Base-by-base conservation (phyloP, 2,329 filamentous ascomycete genomes). In the Fusarium tjaetaba region DNA sequence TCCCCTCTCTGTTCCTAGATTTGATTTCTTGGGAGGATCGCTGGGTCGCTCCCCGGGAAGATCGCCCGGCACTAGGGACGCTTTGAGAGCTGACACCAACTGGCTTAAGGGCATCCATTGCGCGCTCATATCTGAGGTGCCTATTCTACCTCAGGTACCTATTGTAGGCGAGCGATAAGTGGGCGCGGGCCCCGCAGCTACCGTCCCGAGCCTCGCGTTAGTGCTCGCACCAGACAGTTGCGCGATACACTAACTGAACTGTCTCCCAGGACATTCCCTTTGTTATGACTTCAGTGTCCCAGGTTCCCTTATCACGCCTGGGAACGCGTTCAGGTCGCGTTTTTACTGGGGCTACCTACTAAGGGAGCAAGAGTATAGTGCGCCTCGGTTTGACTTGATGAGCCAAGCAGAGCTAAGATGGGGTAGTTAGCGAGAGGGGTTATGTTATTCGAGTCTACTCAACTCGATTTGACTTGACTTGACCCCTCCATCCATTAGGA, bases 21-120 rank as follows among this genome's bases (percentile, higher is more conserved):
- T 68, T 68, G 71, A 57, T 72, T 68, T 68, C 55, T 53, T 51
- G 68, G 61, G 57, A 72, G 68, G 60, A 68, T 73, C 72, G 69
- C 46, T 70, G 69, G 51, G 52, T 70, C 51, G 38, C 61, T 58
- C 68, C 64, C 69, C 56, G 72, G 72, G 72, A 72, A 65, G 72
- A 75, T 75, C 72, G 72, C 57, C 66, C 70, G 59, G 70, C 43
- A 65, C 70, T 69, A 68, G 42, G 30, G 41, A 51, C 36, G 39
- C 38, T 48, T 36, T 36, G 64, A 39, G 38, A 46, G 51, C 36
- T 62, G 62, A 64, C 69, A 58, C 18, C 34, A 64, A 58, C 18
- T 39, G 42, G 45, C 14, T 24, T 32, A 20, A 24, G 48, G 30
- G 30, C 22, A 34, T 26, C 26, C 26, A 26, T 10, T 51, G 48